Percentiles rank a stretch among this genome's conserved stretches.
These are phyloP conservation scores for Avena sativa DNA, from an alignment of 176 grass and related monocot species.

Conservation along the genomic window DNA sequence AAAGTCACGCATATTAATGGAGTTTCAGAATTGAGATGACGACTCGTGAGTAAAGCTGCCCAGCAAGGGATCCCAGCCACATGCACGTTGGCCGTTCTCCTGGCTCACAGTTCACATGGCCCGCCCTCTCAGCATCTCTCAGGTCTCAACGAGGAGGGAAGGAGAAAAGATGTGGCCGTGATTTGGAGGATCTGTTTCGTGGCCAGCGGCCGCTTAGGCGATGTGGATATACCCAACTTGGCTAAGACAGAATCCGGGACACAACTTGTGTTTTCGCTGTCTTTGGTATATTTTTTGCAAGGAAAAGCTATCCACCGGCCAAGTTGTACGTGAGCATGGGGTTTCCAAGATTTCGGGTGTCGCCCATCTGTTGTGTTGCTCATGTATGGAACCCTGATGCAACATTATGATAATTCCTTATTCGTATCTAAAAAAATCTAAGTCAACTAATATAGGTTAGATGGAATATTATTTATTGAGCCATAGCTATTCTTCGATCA, in stretches of 20 bases:
- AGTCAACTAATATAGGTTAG: too few relatives aligned
- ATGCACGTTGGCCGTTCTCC: not conserved
- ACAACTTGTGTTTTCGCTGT: not conserved
- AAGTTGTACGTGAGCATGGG: not conserved
- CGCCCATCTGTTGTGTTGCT: not conserved
- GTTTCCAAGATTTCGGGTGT: not conserved
- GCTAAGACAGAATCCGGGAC: not conserved
- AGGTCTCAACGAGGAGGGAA: not conserved
- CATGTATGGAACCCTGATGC: not conserved
- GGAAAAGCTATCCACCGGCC: not conserved
- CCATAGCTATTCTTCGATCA: too few relatives aligned
- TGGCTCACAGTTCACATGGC: not conserved
- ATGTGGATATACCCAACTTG: not conserved
- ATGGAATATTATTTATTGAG: too few relatives aligned
- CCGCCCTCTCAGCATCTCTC: not conserved
- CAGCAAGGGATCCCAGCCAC: not conserved
- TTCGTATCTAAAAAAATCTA: too few relatives aligned
- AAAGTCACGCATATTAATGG: slow-evolving; percentile 1
- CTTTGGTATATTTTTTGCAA: too few relatives aligned
- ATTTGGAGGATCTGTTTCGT: slow-evolving; percentile 34
- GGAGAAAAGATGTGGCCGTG: slow-evolving; percentile 19
- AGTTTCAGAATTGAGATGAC: slow-evolving; percentile 10
- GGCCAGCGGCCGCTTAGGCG: not conserved
- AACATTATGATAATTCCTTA: not conserved
- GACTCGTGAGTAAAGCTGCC: not conserved